These are phyloP conservation scores for Metschnikowia kofuensis DNA, from an alignment of 805 yeast genomes.

Conservation along the genomic window DNA sequence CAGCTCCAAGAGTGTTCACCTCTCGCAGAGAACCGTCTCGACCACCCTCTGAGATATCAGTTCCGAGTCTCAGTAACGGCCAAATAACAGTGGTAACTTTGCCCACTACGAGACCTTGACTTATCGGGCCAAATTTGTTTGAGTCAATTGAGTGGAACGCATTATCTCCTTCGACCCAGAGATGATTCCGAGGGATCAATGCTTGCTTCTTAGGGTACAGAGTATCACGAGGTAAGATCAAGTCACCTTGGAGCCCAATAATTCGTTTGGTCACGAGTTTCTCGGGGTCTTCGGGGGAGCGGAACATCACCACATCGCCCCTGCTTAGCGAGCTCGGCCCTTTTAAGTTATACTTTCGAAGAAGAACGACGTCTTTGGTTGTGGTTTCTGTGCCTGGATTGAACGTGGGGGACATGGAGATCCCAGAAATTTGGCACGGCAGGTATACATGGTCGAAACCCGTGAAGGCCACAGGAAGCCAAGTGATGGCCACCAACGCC, in stretches of 20 bases:
- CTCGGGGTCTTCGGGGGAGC: conserved; percentile 80
- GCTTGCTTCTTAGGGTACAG: conserved; percentile 66
- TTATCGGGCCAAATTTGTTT: conserved; percentile 84
- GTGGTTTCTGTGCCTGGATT: conserved; percentile 58
- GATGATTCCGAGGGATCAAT: conserved; percentile 69
- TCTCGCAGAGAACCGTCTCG: conserved; percentile 8
- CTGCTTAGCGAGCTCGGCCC: conserved; percentile 44
- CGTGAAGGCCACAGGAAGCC: conserved; percentile 79
- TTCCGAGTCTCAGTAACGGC: conserved; percentile 48
- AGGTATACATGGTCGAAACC: conserved; percentile 68
- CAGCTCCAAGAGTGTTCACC: not conserved
- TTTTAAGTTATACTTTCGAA: conserved; percentile 62
- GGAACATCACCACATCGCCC: conserved; percentile 73
- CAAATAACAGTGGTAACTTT: conserved; percentile 66
- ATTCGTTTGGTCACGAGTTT: conserved; percentile 76
- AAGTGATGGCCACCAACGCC: conserved; percentile 37
- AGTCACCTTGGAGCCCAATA: conserved; percentile 72
- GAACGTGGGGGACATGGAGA: conserved; percentile 86
- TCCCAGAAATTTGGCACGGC: conserved; percentile 72
- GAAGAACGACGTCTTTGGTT: conserved; percentile 57
- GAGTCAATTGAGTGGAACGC: conserved; percentile 75
- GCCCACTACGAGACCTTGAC: conserved; percentile 77
- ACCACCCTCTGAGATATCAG: conserved; percentile 19
- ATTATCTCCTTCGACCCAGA: conserved; percentile 97
- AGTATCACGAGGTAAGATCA: conserved; percentile 51